Evolutionary conservation across 176 grass and related monocot genomes (phyloP).

Genomic region (Saccharum spontaneum): DNA sequence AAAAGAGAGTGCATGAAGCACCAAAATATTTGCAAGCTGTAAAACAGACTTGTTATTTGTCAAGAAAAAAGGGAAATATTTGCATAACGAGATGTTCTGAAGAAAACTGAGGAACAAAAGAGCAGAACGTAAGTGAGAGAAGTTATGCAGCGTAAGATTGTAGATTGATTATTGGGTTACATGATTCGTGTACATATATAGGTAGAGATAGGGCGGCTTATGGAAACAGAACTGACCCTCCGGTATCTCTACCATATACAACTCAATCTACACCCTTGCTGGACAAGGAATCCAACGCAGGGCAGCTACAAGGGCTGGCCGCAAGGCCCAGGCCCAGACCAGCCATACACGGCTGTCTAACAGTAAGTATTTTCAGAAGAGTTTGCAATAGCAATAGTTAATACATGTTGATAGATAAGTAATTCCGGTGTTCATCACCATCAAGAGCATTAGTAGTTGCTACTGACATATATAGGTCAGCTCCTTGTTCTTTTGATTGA

Average conservation of each 20-base stretch:
- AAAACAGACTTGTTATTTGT: not conserved
- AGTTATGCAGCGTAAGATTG: no score
- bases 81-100: not conserved
- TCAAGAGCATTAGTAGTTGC: not conserved
- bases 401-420: not conserved
- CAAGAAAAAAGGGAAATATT: not conserved
- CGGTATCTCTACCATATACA: not conserved
- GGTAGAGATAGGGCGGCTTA: no score
- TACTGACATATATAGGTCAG: not conserved
- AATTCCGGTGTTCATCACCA: not conserved
- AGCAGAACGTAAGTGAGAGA: not conserved
- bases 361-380: not conserved
- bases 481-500: not conserved
- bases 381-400: not conserved
- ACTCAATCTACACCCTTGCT: not conserved
- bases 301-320: not conserved
- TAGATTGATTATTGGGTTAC: no score
- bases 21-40: not conserved
- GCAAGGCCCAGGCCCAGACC: not conserved
- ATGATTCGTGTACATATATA: no score
- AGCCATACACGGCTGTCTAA: not conserved
- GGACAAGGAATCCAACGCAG: not conserved
- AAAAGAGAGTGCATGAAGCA: conserved; percentile 7
- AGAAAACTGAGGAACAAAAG: not conserved
- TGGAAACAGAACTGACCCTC: no score